phyloP scores from a whole-genome alignment of 352 stramenopile species.

The Phytophthora fragariaefolia region DNA sequence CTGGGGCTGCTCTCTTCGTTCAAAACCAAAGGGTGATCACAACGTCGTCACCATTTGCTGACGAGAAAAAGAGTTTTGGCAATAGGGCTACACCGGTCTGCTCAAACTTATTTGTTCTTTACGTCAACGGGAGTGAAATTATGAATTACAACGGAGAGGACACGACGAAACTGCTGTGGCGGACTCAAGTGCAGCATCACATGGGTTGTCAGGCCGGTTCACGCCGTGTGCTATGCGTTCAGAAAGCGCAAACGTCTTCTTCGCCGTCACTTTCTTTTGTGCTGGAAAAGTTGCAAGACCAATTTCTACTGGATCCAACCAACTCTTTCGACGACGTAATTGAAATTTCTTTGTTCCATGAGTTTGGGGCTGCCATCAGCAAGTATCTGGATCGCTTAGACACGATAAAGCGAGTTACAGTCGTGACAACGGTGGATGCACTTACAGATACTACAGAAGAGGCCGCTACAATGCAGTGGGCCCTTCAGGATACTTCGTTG shows the following conservation, averaged over 20 bases:
- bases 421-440: slow-evolving; percentile 34
- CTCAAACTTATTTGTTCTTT: slow-evolving; percentile 41
- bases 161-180: slow-evolving; percentile 25
- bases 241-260: slow-evolving; percentile 15
- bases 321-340: slow-evolving; percentile 26
- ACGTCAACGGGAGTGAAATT: slow-evolving; percentile 37
- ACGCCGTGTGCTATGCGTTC: slow-evolving; percentile 41
- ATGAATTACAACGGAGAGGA: slow-evolving; percentile 2
- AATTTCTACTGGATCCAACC: slow-evolving; percentile 19
- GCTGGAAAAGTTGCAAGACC: slow-evolving; percentile 19
- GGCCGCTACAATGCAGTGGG: slow-evolving; percentile 19
- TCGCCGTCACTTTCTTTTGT: slow-evolving; percentile 10
- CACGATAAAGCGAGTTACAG: slow-evolving; percentile 29
- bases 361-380: slow-evolving; percentile 36
- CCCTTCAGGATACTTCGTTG: slow-evolving; percentile 10
- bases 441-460: not conserved
- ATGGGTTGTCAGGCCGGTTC: slow-evolving; percentile 30
- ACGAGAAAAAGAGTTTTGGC: not conserved
- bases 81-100: not conserved
- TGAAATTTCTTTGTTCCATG: slow-evolving; percentile 24
- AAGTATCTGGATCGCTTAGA: slow-evolving; percentile 13
- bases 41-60: slow-evolving; percentile 42
- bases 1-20: slow-evolving; percentile 47
- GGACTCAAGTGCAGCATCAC: slow-evolving; percentile 35
- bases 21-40: slow-evolving; percentile 50